phyloP scores from a whole-genome alignment of 768 basidiomycete genomes.

The Neoboletus magnificus region DNA sequence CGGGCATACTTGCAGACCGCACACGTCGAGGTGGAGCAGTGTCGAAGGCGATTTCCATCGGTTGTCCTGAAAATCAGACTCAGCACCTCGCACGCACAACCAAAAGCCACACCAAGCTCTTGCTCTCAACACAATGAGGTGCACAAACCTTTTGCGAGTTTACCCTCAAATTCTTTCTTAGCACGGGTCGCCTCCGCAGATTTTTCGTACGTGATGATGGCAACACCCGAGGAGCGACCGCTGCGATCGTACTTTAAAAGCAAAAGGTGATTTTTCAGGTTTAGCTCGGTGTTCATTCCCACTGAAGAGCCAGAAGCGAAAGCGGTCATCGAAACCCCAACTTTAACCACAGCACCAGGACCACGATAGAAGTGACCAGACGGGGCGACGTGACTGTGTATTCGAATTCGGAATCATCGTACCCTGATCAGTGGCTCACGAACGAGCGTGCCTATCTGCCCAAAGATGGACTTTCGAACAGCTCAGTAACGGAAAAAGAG shows the following conservation, averaged over 20 bases:
- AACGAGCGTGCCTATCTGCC: slow-evolving; percentile 87
- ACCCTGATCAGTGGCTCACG: slow-evolving; percentile 94
- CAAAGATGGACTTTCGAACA: slow-evolving; percentile 71
- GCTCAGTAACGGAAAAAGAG: slow-evolving; percentile 2
- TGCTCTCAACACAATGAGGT: neutral
- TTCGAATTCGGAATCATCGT: slow-evolving; percentile 57
- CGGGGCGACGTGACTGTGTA: slow-evolving; percentile 32
- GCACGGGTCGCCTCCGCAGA: slow-evolving; percentile 75
- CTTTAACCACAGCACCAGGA: slow-evolving; percentile 25
- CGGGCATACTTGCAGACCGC: slow-evolving; percentile 46
- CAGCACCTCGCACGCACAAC: neutral
- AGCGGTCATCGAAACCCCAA: slow-evolving; percentile 35
- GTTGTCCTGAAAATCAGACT: slow-evolving; percentile 55
- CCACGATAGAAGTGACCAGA: slow-evolving; percentile 34
- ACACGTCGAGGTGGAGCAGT: slow-evolving; percentile 42
- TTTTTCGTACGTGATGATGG: slow-evolving; percentile 77
- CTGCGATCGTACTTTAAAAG: slow-evolving; percentile 89
- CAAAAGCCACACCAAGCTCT: neutral
- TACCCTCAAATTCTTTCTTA: slow-evolving; percentile 81
- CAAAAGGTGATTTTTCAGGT: slow-evolving; percentile 50
- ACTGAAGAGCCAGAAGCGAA: slow-evolving; percentile 42
- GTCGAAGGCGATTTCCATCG: slow-evolving; percentile 70
- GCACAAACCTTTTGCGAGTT: slow-evolving; percentile 76
- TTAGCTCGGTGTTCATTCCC: slow-evolving; percentile 47
- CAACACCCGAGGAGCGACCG: slow-evolving; percentile 85